Percentiles rank a stretch among this genome's conserved stretches.
Evolutionary conservation across 2,329 filamentous ascomycete genomes (phyloP).

Genomic region (Neofusicoccum sp.): DNA sequence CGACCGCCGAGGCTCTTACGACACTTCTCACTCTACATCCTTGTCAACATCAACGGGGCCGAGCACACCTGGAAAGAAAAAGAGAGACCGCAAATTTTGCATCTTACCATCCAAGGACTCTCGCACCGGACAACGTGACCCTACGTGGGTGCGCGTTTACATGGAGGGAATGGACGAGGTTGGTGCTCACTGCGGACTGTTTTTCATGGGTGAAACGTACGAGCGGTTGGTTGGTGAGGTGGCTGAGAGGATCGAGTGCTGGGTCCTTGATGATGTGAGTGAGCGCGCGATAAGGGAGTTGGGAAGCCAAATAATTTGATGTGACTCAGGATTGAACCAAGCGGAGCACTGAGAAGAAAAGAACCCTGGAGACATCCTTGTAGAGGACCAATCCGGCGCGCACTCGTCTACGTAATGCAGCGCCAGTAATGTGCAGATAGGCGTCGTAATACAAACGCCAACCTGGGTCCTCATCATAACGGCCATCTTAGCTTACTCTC

Average conservation of each 20-base stretch:
- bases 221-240: constrained; percentile 77
- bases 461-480: too few species aligned
- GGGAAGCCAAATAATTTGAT: constrained; percentile 4
- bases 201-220: constrained; percentile 73
- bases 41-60: constrained; percentile 27
- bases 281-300: constrained; percentile 11
- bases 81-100: constrained; percentile 72
- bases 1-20: constrained; percentile 24
- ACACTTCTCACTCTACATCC: background rate
- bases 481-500: too few species aligned
- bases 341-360: background rate
- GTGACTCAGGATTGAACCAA: background rate
- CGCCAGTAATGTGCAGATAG: too few species aligned
- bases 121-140: constrained; percentile 51
- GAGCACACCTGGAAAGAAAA: constrained; percentile 24
- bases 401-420: too few species aligned
- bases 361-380: constrained; percentile 8
- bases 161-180: constrained; percentile 88
- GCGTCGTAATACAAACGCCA: too few species aligned
- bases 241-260: constrained; percentile 65
- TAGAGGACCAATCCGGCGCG: background rate
- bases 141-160: constrained; percentile 75
- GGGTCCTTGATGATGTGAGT: constrained; percentile 66
- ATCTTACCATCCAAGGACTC: constrained; percentile 57
- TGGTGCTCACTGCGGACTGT: constrained; percentile 80